Base-by-base conservation (phyloP, 1,284 basidiomycete genomes). In the Thelephora terrestris region DNA sequence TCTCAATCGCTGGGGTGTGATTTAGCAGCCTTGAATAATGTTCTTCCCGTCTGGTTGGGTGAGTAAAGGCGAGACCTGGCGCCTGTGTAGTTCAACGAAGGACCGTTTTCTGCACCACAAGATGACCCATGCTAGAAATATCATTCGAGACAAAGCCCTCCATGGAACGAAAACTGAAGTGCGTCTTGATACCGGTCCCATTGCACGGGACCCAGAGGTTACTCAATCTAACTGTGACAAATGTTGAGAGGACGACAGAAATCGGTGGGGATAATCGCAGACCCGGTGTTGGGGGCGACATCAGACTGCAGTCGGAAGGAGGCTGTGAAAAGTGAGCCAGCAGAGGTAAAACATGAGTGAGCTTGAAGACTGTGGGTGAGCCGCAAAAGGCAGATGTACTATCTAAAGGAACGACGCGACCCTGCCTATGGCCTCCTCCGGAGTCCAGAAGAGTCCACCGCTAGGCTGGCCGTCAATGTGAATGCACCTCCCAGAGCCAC, bases 31-130 rank as follows among this genome's bases (percentile, higher is more conserved):
- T n/a, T n/a, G n/a, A n/a, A n/a, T n/a, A n/a, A n/a, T n/a, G n/a
- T n/a, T n/a, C n/a, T n/a, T n/a, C n/a, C n/a, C n/a, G n/a, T n/a
- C n/a, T n/a, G n/a, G n/a, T n/a, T n/a, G n/a, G n/a, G n/a, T n/a
- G n/a, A n/a, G 95, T 94, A 65, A 99, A 99, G 6, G 94, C 86
- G 52, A 99, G 82, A 51, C 96, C 96, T 42, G 96, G 96, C 65
- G 99, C 96, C 67, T 91, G 91, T 54, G 85, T 90, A 2, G 94
- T 92, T 71, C 99, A 96, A 37, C 93, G 96, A 64, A 99, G 99
- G 64, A 94, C 86, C 64, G 91, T 87, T 21, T 73, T 60, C 59
- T 74, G 75, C 66, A 99, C 78, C 25, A 64, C 65, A 45, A 99
- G 65, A 65, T 96, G 96, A 47, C 91, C 92, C 55, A 99, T 95